Conservation (phyloP, 345 rosid genomes). For the Eutrema heterophyllum region DNA sequence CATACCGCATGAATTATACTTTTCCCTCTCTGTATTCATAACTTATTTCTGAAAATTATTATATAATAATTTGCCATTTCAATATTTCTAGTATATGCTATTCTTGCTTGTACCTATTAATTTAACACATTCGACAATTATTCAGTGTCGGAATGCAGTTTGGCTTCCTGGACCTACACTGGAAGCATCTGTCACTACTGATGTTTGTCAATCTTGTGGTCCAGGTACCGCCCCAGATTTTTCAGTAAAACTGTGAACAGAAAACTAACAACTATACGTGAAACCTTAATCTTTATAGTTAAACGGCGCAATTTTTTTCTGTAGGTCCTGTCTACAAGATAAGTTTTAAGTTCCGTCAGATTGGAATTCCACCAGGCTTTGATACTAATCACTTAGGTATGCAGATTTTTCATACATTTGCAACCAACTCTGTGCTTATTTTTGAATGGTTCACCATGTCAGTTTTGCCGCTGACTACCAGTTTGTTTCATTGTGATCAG, state of each 20-base stretch:
- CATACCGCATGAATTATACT: not conserved
- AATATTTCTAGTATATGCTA: not conserved
- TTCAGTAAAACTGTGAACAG: not conserved
- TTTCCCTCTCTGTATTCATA: not conserved
- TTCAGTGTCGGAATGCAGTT: constrained; percentile 88
- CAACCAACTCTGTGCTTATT: not conserved
- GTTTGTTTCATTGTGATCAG: constrained; percentile 33
- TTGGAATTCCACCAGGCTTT: constrained; percentile 90
- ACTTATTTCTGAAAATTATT: not conserved
- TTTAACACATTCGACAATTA: not conserved
- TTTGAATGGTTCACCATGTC: not conserved
- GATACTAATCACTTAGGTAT: constrained; percentile 72
- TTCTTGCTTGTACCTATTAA: not conserved
- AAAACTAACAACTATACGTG: not conserved
- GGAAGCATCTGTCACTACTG: constrained; percentile 80
- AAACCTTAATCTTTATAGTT: not conserved
- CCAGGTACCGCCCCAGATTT: constrained; percentile 46
- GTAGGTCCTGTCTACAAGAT: constrained; percentile 82
- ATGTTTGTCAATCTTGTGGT: constrained; percentile 64
- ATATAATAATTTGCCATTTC: not conserved
- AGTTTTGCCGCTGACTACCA: not conserved
- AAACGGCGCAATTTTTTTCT: constrained; percentile 9
- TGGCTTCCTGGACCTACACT: constrained; percentile 94
- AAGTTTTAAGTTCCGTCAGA: constrained; percentile 88
- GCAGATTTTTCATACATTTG: not conserved